phyloP scores from a whole-genome alignment of 169 alveolate species.

The Toxoplasma gondii region DNA sequence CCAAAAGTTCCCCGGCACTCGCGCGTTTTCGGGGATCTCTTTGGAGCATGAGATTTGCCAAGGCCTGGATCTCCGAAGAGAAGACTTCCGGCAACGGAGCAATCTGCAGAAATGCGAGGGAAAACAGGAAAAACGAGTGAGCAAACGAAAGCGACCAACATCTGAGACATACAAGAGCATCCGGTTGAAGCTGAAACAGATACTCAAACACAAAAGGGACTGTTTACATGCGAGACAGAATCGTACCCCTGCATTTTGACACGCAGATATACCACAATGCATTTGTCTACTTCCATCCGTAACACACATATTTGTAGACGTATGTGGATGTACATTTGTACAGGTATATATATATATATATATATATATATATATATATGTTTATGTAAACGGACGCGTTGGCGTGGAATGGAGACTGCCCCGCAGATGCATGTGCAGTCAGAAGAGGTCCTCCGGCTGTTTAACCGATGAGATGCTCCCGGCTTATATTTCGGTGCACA shows the following conservation, averaged over 20 bases:
- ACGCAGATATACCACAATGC: too few relatives aligned
- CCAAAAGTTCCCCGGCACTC: conserved; percentile 66
- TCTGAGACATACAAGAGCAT: neutral
- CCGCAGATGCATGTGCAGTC: too few relatives aligned
- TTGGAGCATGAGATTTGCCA: conserved; percentile 39
- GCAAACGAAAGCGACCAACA: neutral
- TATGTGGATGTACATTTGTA: too few relatives aligned
- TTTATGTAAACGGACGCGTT: neutral
- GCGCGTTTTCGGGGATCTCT: conserved; percentile 62
- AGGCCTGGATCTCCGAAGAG: conserved; percentile 52
- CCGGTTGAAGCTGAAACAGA: neutral
- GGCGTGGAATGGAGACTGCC: too few relatives aligned
- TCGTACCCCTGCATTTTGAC: too few relatives aligned
- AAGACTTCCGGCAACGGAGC: conserved; percentile 49
- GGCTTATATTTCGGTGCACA: too few relatives aligned
- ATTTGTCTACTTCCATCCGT: neutral
- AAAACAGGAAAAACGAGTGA: neutral
- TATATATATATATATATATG: too few relatives aligned
- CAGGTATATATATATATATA: too few relatives aligned
- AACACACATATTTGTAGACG: neutral
- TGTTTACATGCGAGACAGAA: neutral
- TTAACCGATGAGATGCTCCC: too few relatives aligned
- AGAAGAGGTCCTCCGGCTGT: too few relatives aligned
- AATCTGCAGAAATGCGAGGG: neutral
- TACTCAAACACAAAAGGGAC: too few relatives aligned